Conservation (phyloP, 148 eudicot genomes). For the Cornus florida region DNA sequence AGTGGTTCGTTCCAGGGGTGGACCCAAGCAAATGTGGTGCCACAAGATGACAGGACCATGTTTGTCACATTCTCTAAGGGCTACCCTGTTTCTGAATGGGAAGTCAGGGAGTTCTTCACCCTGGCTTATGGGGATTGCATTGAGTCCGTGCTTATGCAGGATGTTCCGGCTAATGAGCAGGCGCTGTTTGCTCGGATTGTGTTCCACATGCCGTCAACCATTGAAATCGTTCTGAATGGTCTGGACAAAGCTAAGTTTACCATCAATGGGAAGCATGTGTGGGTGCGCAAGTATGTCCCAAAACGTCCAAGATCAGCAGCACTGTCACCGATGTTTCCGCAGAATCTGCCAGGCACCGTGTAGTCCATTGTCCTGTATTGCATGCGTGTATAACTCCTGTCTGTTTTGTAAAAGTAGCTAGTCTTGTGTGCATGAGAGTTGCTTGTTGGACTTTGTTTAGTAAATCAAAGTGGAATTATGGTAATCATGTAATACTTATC, state of each 20-base stretch:
- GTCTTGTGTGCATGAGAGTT: no score
- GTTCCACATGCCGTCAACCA: slow-evolving; percentile 13
- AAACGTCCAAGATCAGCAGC: background rate
- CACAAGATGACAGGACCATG: slow-evolving; percentile 36
- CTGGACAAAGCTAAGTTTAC: slow-evolving; percentile 27
- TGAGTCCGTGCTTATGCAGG: slow-evolving; percentile 49
- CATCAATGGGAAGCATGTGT: slow-evolving; percentile 55
- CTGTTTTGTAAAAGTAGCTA: no score
- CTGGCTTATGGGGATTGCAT: slow-evolving; percentile 38
- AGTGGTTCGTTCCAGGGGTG: background rate
- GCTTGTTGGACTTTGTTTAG: no score
- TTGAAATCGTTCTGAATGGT: slow-evolving; percentile 27
- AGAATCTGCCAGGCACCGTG: background rate
- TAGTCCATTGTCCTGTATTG: no score
- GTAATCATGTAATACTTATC: no score
- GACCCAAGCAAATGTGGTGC: slow-evolving; percentile 3
- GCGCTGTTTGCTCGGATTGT: slow-evolving; percentile 45
- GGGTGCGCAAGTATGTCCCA: slow-evolving; percentile 48
- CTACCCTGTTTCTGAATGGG: slow-evolving; percentile 38
- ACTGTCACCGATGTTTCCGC: background rate
- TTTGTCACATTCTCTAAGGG: slow-evolving; percentile 59
- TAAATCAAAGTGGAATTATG: no score
- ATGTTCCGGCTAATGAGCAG: slow-evolving; percentile 33
- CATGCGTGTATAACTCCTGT: background rate
- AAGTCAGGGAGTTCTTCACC: slow-evolving; percentile 37